A percentile compares a stretch with the other conserved stretches of the same genome.
Conservation (phyloP, 805 yeast species). For the Kazachstania kunashirensis region DNA sequence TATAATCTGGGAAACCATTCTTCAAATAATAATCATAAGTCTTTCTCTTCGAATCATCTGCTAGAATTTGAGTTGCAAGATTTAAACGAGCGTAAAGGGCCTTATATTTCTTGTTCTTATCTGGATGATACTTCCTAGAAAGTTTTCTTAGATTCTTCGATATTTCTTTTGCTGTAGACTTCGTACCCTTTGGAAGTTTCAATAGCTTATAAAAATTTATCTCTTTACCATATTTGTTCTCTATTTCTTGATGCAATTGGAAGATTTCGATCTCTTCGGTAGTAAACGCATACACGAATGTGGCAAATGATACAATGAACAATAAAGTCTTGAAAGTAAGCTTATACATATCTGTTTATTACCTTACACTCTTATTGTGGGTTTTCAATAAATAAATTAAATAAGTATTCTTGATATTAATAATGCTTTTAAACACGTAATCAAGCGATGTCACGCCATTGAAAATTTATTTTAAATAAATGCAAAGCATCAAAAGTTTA, state of each 20-base stretch:
- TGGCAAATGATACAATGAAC: constrained; percentile 12
- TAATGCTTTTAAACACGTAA: no score
- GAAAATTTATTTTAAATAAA: no score
- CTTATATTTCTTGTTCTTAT: constrained; percentile 45
- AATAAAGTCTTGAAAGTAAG: no score
- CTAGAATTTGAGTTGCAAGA: constrained; percentile 61
- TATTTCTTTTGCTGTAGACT: constrained; percentile 44
- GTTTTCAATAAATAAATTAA: no score
- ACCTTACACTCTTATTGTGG: no score
- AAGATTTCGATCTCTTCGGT: constrained; percentile 76
- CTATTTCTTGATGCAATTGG: constrained; percentile 53
- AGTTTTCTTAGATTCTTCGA: constrained; percentile 59
- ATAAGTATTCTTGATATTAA: no score
- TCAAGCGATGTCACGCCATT: no score
- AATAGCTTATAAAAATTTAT: constrained; percentile 63
- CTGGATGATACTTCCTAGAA: constrained; percentile 77
- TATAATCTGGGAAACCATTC: constrained; percentile 80
- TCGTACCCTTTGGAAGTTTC: constrained; percentile 33
- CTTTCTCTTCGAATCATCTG: constrained; percentile 48
- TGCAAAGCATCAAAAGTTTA: background rate
- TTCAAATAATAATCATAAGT: constrained; percentile 77
- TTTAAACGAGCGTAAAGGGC: constrained; percentile 66
- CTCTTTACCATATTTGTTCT: constrained; percentile 50
- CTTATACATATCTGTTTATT: no score
- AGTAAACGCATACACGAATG: constrained; percentile 40